These are phyloP conservation scores for Fusarium sp. DNA, from an alignment of 2,329 filamentous ascomycete species.

Conservation along the genomic window DNA sequence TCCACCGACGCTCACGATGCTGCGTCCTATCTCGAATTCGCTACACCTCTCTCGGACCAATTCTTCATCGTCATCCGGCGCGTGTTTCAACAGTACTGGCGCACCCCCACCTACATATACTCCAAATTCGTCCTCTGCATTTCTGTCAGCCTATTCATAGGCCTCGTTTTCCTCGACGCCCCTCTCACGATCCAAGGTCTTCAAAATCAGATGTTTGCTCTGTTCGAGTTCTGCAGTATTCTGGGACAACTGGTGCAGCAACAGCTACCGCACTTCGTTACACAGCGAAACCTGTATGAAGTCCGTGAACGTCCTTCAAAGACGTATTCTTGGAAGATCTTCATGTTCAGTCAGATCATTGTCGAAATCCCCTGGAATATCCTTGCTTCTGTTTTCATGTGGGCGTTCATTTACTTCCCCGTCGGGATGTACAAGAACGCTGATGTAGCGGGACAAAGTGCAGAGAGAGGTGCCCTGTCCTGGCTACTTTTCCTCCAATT, in stretches of 20 bases:
- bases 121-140: conserved; percentile 56
- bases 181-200: conserved; percentile 72
- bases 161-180: conserved; percentile 74
- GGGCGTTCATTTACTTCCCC: not conserved
- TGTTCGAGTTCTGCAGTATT: conserved; percentile 78
- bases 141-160: conserved; percentile 67
- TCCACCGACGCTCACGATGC: not conserved
- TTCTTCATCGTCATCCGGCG: conserved; percentile 50
- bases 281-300: conserved; percentile 77
- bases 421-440: not conserved
- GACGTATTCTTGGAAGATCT: conserved; percentile 75
- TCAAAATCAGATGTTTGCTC: conserved; percentile 77
- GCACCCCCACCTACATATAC: conserved; percentile 70
- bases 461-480: not conserved
- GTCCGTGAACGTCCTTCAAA: conserved; percentile 75
- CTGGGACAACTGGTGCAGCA: conserved; percentile 74
- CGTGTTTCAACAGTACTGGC: conserved; percentile 49
- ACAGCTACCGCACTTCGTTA: conserved; percentile 77
- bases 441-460: not conserved
- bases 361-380: conserved; percentile 75
- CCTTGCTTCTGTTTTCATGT: not conserved
- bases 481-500: not conserved
- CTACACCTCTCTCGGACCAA: conserved; percentile 45
- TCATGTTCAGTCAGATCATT: conserved; percentile 69
- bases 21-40: conserved; percentile 44